Percentiles rank a stretch among this genome's conserved stretches.
Evolutionary conservation across 2,329 filamentous ascomycete species (phyloP).

Genomic region (Calonectria leucothoes): DNA sequence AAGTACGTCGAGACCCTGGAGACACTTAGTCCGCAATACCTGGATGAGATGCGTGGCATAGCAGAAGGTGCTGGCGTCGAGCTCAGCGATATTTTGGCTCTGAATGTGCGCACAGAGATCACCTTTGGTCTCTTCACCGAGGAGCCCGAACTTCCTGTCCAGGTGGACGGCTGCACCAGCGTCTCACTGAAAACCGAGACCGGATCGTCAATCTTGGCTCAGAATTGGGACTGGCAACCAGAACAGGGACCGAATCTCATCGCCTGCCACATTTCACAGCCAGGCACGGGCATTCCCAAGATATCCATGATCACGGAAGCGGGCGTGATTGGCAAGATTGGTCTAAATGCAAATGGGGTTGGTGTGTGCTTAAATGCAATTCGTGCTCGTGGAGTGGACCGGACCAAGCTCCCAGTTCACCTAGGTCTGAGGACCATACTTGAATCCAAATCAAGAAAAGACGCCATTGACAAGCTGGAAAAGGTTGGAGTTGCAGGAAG

Average conservation of each 20-base stretch:
- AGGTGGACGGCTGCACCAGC: conserved; percentile 67
- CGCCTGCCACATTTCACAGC: conserved; percentile 47
- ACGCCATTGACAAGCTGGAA: conserved; percentile 16
- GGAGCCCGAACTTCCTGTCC: conserved; percentile 16
- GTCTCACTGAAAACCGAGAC: conserved; percentile 55
- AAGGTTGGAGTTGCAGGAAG: conserved; percentile 31
- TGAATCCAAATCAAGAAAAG: conserved; percentile 53
- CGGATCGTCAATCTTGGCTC: conserved; percentile 53
- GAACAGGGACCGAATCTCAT: conserved; percentile 64
- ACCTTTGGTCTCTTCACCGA: conserved; percentile 61
- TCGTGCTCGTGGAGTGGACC: conserved; percentile 64
- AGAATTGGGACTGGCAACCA: conserved; percentile 71
- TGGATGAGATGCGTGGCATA: conserved; percentile 61
- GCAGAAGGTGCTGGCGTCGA: conserved; percentile 60
- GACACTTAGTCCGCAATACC: conserved; percentile 15
- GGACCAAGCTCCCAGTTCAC: conserved; percentile 66
- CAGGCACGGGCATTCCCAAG: conserved; percentile 50
- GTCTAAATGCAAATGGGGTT: conserved; percentile 69
- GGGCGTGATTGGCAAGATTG: conserved; percentile 74
- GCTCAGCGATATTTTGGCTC: conserved; percentile 64
- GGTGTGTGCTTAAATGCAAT: conserved; percentile 73
- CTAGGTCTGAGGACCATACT: conserved; percentile 67
- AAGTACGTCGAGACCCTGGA: conserved; percentile 26
- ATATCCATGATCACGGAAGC: conserved; percentile 69
- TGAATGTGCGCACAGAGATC: conserved; percentile 56